Base-by-base conservation (phyloP, 257 asterid genomes). In the Solanum chiquidenum region DNA sequence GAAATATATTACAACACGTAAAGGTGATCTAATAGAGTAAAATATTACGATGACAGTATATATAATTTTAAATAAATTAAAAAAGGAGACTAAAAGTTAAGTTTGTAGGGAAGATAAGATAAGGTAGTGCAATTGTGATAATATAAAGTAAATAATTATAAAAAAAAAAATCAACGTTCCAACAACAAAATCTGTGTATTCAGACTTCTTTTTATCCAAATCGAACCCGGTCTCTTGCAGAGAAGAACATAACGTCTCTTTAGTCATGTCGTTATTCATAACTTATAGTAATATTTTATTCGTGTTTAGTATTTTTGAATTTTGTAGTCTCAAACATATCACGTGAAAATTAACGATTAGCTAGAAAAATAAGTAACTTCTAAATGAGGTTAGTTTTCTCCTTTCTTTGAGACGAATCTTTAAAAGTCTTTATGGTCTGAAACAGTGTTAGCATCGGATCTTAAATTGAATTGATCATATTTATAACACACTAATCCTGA, bases 221-320 rank as follows among this genome's bases (percentile, higher is more conserved):
- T 91, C 93, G 94, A 93, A 93, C 96, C 96, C 90, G 90, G 94
- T 93, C 44, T 92, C 83, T 90, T 94, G 96, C 98, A 94, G 96
- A 94, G 96, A 94, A n/a, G 60, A 58, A 93, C 94, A 90, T 93
- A 31, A 71, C 40, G 97, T 92, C 93, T 86, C 98, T 93, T 94
- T 95, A 91, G 92, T 93, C 94, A 94, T 91, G 90, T 90, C 92
- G 75, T 88, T 90, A 91, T 88, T 90, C 86, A 86, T 33, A 60
- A 23, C n/a, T 18, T 84, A 35, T 84, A 58, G 12, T 84, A 58
- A 58, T 49, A 83, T 31, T 83, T 34, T 55, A 84, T 60, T 12
- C 6, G 20, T 46, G 2, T 46, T 12, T 4, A 46, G 0, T 52
- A 18, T 52, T 6, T 52, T 52, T 52, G 3, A 1, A 52, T 52